Evolutionary conservation across 225 moss, liverwort and hornwort genomes (phyloP).

Genomic region (Pleurozium schreberi): DNA sequence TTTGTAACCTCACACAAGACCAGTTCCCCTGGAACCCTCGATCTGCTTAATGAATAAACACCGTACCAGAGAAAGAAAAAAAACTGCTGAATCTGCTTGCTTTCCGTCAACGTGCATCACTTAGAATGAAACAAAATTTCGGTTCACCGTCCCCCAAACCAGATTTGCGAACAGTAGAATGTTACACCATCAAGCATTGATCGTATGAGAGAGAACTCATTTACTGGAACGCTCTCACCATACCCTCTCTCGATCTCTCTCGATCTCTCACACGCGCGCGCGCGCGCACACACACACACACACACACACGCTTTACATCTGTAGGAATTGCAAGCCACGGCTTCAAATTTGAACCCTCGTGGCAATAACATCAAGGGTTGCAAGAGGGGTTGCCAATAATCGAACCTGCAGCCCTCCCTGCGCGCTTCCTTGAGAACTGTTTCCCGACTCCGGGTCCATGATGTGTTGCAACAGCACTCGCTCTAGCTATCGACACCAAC

Average conservation of each 20-base stretch:
- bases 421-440: neutral
- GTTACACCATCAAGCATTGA: neutral
- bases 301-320: neutral
- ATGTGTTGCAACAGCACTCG: neutral
- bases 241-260: neutral
- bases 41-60: neutral
- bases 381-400: neutral
- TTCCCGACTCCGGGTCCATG: conserved; percentile 29
- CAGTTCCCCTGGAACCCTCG: neutral
- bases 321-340: neutral
- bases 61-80: neutral
- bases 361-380: neutral
- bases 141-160: neutral
- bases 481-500: neutral
- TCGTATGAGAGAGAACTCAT: neutral
- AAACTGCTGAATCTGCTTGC: neutral
- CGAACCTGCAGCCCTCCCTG: conserved; percentile 9
- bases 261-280: neutral
- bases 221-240: neutral
- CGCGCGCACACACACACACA: neutral
- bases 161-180: neutral
- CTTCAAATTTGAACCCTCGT: neutral
- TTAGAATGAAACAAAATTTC: neutral
- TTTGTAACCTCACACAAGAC: neutral
- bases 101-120: neutral